Base-by-base conservation (phyloP, 768 basidiomycete genomes). In the Mycena indigotica region DNA sequence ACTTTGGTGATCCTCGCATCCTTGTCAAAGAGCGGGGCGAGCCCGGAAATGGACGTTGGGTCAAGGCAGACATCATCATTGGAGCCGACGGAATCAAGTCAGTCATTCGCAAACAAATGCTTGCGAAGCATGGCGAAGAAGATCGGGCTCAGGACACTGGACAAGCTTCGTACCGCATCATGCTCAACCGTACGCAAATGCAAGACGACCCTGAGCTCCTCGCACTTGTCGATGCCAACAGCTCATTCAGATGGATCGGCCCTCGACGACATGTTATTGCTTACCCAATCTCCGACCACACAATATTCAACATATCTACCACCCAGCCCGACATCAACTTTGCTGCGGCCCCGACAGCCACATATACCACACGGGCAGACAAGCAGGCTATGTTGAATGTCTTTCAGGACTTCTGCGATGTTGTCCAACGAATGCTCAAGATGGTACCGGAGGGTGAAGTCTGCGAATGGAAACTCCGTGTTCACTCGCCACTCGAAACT, bases 51-150 rank as follows among this genome's bases (percentile, higher is more conserved):
- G 58, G 55, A 46, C 60, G 15, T 8, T 70, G 69, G 66, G 41
- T 73, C 15, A 58, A 67, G 25, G 71, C 65, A 21, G 76, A 77
- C 54, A 53, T 77, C 1, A 60, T 77, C 17, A 39, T 77, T 29
- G 75, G 69, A 0, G 71, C 73, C 1, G 76, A 77, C 44, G 76
- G 76, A 6, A 67, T 77, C 55, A 76, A 76, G 56, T 71, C 69
- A 23, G 46, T 63, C 19, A 67, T 72, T 2, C 61, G 76, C 39
- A 55, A 60, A 19, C 61, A 62, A 25, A 73, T 77, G 68, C 52
- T 77, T 29, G 65, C 66, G n/a, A 40, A 62, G 26, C 65, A 69
- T 0, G 72, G 72, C 8, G 67, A 71, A 29, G 59, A 54, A 8
- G 75, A 57, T 26, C 15, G 59, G 57, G 72, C 70, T 23, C 65